phyloP scores from a whole-genome alignment of 352 stramenopile species.

The Pythium aristosporum region DNA sequence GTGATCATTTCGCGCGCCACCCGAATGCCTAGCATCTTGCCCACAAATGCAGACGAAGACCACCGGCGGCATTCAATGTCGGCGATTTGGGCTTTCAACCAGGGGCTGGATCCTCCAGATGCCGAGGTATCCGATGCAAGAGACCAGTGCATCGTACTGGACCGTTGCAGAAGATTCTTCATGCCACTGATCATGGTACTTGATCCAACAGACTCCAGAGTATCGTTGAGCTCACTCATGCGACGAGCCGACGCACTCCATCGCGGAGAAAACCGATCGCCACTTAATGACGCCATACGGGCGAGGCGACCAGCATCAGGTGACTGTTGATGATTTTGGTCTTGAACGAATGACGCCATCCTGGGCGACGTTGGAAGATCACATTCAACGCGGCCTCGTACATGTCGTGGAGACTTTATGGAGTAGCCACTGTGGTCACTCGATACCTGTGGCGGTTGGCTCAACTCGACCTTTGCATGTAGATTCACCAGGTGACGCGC shows the following conservation, averaged over 20 bases:
- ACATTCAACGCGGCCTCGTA: background rate
- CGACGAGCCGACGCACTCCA: conserved; percentile 48
- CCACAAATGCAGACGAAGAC: conserved; percentile 84
- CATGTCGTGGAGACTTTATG: background rate
- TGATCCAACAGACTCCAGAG: conserved; percentile 20
- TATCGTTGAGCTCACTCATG: conserved; percentile 58
- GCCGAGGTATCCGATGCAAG: conserved; percentile 37
- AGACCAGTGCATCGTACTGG: conserved; percentile 51
- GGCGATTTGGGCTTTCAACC: conserved; percentile 80
- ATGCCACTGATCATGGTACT: conserved; percentile 27
- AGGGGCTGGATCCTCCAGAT: conserved; percentile 31
- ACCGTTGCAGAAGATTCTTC: conserved; percentile 32
- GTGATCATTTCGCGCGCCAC: conserved; percentile 85
- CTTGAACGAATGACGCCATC: conserved; percentile 21
- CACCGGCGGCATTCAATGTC: conserved; percentile 84
- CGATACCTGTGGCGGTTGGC: background rate
- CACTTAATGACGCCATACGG: conserved; percentile 18
- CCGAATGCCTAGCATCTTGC: conserved; percentile 84
- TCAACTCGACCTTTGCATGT: conserved; percentile 56
- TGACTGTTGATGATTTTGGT: conserved; percentile 9
- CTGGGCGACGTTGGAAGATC: conserved; percentile 26
- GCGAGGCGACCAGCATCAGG: background rate
- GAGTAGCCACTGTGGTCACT: background rate
- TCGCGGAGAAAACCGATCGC: conserved; percentile 7
- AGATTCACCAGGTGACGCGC: conserved; percentile 77